Conservation (phyloP, 2,329 filamentous ascomycete species). For the Cladophialophora immunda region DNA sequence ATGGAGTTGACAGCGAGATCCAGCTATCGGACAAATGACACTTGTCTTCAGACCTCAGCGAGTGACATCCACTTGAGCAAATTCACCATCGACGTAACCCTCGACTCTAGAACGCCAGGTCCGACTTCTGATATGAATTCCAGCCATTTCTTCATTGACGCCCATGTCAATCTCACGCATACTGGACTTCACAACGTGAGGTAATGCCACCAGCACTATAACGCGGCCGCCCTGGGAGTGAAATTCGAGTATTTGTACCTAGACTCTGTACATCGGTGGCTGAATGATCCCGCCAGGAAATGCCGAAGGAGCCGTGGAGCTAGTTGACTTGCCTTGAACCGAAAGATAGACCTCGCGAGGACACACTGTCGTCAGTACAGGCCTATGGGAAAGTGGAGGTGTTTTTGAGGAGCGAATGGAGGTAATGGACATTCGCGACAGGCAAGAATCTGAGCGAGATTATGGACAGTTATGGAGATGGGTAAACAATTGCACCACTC, state of each 20-base stretch:
- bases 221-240: neutral
- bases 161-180: neutral
- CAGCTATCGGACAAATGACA: neutral
- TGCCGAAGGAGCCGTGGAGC: neutral
- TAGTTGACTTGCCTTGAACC: neutral
- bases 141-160: neutral
- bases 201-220: neutral
- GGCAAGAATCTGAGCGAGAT: neutral
- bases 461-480: neutral
- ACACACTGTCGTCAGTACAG: neutral
- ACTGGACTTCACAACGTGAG: neutral
- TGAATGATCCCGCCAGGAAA: neutral
- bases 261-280: constrained; percentile 7
- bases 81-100: neutral
- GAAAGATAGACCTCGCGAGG: neutral
- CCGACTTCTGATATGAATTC: neutral
- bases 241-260: neutral
- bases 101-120: neutral
- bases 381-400: neutral
- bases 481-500: neutral
- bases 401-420: neutral
- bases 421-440: constrained; percentile 4
- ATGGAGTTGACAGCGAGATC: neutral
- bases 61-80: neutral
- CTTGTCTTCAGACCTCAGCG: neutral